Evolutionary conservation across 2,329 filamentous ascomycete species (phyloP), one percentile per base, ranked within the genome.

Genomic region (Huntiella abstrusa): DNA sequence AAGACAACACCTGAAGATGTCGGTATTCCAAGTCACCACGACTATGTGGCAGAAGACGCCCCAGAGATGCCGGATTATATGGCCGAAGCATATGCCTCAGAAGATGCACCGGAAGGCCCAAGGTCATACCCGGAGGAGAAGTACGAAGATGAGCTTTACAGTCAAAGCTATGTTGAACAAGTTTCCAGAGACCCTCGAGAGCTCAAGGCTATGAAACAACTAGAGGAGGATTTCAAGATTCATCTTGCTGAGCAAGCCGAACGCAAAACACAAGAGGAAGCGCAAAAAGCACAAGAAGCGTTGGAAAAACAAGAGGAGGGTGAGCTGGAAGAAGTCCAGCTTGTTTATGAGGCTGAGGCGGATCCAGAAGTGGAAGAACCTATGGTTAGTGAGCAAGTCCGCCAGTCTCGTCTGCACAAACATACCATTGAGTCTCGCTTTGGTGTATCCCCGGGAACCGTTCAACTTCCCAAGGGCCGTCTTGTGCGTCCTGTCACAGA

Each of bases 401-500:
- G 33, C 6, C 46, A 42, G 19, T 40, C 48, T 10, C 75, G 83
- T 13, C 68, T 78, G 15, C 91, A 96, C 60, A 77, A 79, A 3
- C 67, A 84, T 49, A 93, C 86, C 0, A 59, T 70, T 2, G 67
- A 76, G 37, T 86, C 83, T n/a, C 76, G 78, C 51, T 92, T 80
- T 58, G 70, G 75, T 42, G 84, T 83, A 1, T 70, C 67, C 16
- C 83, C 87, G 1, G 71, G 71, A 36, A 92, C 87, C 6, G 60
- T 95, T 11, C 68, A 73, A n/a, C 63, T 94, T 3, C 86, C 88
- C 0, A 71, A 74, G 52, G 64, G 69, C n/a, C 67, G 73, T 2
- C 70, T 95, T 36, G 69, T 82, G 6, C 64, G 71, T 3, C 86
- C 86, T 0, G 77, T 93, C 13, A 68, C 73, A 2, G 62, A 71